Evolutionary conservation across 2,329 filamentous ascomycete genomes (phyloP).

Genomic region (Chalaropsis ovoidea): DNA sequence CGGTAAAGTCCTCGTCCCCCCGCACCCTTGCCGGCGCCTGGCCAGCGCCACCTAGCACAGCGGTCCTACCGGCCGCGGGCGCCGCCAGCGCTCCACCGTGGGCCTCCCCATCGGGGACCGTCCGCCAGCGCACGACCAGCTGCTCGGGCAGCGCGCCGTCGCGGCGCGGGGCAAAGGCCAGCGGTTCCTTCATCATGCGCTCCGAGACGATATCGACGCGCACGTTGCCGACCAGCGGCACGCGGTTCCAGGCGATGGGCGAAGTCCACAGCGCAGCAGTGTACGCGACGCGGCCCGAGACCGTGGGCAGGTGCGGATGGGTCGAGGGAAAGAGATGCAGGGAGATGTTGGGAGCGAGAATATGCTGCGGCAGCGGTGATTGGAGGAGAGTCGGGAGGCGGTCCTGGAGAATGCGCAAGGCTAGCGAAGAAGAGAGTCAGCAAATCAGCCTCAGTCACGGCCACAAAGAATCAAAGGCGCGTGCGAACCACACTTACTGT

Average conservation of each 20-base stretch:
- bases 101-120: constrained; percentile 29
- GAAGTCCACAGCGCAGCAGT: constrained; percentile 91
- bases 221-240: constrained; percentile 85
- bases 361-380: constrained; percentile 58
- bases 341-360: constrained; percentile 64
- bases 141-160: constrained; percentile 60
- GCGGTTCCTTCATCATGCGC: constrained; percentile 61
- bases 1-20: constrained; percentile 62
- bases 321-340: constrained; percentile 64
- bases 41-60: constrained; percentile 35
- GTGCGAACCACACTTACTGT: constrained; percentile 41
- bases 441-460: not conserved
- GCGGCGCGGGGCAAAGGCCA: constrained; percentile 40
- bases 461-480: not conserved
- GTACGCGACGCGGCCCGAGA: constrained; percentile 82
- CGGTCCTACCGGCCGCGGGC: not conserved
- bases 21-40: not conserved
- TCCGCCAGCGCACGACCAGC: constrained; percentile 80
- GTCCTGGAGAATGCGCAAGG: constrained; percentile 54
- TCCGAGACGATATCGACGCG: constrained; percentile 79
- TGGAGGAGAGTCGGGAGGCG: constrained; percentile 57
- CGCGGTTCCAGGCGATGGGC: constrained; percentile 86
- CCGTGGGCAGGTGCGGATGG: constrained; percentile 81
- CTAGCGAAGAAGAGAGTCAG: constrained; percentile 32
- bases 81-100: constrained; percentile 33